These are phyloP conservation scores for Phascolomyces articulosus DNA, from an alignment of 371 early-diverging fungal species.

Conservation along the genomic window DNA sequence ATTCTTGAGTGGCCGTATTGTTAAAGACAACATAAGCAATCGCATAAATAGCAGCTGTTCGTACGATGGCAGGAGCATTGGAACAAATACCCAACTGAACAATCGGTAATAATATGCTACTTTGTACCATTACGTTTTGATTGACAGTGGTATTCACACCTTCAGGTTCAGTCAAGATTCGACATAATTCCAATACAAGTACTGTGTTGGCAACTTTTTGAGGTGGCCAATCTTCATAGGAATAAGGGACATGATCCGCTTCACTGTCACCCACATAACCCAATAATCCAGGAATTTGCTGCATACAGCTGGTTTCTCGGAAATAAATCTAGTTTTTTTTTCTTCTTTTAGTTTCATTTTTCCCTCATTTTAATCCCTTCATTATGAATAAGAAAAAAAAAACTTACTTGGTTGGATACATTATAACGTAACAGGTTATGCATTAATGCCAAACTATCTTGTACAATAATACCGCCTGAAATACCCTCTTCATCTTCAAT, in stretches of 20 bases:
- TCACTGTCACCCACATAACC: slow-evolving; percentile 65
- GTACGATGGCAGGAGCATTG: slow-evolving; percentile 64
- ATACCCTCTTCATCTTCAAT: slow-evolving; percentile 92
- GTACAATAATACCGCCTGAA: slow-evolving; percentile 93
- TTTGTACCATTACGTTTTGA: slow-evolving; percentile 86
- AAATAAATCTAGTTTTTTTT: slow-evolving; percentile 80
- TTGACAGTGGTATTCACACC: slow-evolving; percentile 85
- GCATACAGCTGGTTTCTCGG: slow-evolving; percentile 93
- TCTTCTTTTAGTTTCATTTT: neutral
- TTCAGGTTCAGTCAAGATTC: slow-evolving; percentile 88
- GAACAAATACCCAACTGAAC: slow-evolving; percentile 65
- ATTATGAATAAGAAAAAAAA: neutral
- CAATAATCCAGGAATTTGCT: slow-evolving; percentile 76
- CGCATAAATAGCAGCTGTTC: slow-evolving; percentile 78
- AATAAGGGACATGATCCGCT: slow-evolving; percentile 55
- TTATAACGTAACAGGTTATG: slow-evolving; percentile 92
- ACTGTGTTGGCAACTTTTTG: slow-evolving; percentile 88
- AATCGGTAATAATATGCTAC: slow-evolving; percentile 71
- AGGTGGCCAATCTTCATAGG: slow-evolving; percentile 63
- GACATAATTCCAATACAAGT: slow-evolving; percentile 80
- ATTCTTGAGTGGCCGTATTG: slow-evolving; percentile 74
- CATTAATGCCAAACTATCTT: slow-evolving; percentile 92
- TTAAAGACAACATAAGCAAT: slow-evolving; percentile 83
- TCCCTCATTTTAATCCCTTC: neutral
- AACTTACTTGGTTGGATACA: slow-evolving; percentile 90